These are phyloP conservation scores for Heliosperma pusillum DNA, from an alignment of 148 eudicot genomes.

Conservation along the genomic window DNA sequence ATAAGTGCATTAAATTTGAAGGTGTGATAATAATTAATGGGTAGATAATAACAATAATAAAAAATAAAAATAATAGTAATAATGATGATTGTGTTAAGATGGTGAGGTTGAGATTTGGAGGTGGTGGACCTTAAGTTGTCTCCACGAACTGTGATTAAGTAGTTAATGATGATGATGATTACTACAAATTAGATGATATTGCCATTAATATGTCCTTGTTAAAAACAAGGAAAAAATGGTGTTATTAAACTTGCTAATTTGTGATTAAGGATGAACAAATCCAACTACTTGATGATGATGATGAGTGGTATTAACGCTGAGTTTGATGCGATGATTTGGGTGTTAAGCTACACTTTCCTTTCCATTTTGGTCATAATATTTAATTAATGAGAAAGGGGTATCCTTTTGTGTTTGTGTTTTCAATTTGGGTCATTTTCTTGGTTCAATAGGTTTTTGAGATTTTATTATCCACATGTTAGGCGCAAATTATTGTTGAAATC, in stretches of 20 bases:
- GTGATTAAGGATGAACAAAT: not conserved
- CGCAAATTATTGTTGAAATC: too few species aligned
- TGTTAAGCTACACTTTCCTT: not conserved
- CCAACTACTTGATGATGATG: not conserved
- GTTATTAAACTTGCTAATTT: not conserved
- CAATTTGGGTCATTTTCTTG: too few species aligned
- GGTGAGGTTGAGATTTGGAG: conserved; percentile 7
- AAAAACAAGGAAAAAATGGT: not conserved
- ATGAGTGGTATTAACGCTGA: not conserved
- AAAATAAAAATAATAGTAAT: not conserved
- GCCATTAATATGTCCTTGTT: not conserved
- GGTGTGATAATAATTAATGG: not conserved
- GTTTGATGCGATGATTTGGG: not conserved
- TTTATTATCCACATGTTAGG: too few species aligned
- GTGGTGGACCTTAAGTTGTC: conserved; percentile 25
- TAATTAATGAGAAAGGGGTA: too few species aligned
- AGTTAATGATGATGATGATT: not conserved
- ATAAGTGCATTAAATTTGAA: conserved; percentile 17
- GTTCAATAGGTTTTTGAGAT: too few species aligned
- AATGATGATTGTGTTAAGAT: not conserved
- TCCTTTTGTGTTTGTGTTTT: too few species aligned
- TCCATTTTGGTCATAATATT: not conserved
- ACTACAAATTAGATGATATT: not conserved
- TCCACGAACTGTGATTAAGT: conserved; percentile 1
- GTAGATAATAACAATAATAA: not conserved